phyloP scores from a whole-genome alignment of 148 eudicot species.

The Vaccinium myrtillus region DNA sequence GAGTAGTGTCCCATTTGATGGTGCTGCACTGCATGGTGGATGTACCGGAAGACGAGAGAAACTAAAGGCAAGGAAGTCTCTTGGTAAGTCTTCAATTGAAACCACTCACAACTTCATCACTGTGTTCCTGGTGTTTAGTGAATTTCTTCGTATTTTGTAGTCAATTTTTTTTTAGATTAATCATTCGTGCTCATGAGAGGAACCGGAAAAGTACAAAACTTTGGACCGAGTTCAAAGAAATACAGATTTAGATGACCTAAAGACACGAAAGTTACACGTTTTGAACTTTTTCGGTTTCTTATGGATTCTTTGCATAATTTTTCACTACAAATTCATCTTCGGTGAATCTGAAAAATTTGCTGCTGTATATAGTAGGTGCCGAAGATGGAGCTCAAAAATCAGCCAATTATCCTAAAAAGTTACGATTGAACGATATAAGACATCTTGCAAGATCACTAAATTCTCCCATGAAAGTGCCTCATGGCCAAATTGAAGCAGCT shows the following conservation, averaged over 20 bases:
- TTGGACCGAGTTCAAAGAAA: neutral
- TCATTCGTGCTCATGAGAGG: neutral
- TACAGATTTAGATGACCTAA: neutral
- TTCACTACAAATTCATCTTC: too few relatives aligned
- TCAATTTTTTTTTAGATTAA: neutral
- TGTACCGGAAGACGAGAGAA: neutral
- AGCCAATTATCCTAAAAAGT: constrained; percentile 21
- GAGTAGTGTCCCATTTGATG: constrained; percentile 6
- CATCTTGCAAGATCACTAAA: constrained; percentile 38
- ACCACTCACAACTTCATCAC: neutral
- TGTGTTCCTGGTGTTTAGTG: neutral
- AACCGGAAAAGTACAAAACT: neutral
- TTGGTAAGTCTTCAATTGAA: constrained; percentile 4
- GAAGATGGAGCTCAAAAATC: constrained; percentile 15
- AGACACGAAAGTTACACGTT: neutral
- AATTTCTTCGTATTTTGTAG: neutral
- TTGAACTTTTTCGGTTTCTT: neutral
- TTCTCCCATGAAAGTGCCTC: neutral
- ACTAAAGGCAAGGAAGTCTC: neutral
- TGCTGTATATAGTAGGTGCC: constrained; percentile 4
- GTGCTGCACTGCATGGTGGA: neutral
- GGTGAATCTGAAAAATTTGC: neutral
- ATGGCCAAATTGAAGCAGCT: constrained; percentile 19
- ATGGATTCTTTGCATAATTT: neutral
- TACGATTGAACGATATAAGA: constrained; percentile 38